Base-by-base conservation (phyloP, 257 asterid species). In the Sherardia arvensis region DNA sequence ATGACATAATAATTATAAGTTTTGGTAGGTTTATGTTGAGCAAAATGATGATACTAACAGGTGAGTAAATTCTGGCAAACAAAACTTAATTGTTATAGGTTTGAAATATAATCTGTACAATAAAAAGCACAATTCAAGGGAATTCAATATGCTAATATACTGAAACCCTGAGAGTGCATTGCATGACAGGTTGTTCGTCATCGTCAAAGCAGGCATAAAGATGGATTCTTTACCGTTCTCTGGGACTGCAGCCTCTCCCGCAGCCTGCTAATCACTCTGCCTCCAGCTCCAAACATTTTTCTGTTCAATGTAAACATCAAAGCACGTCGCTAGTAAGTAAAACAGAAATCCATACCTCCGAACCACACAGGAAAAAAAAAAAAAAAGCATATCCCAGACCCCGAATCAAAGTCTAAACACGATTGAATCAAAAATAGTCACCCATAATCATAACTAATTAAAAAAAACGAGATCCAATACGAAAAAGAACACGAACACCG, bases 241-340 rank as follows among this genome's bases (percentile, higher is more conserved):
- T 59, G 74, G 5, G 78, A 64, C 29, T 69, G 74, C 34, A 64
- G 62, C 70, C 67, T 69, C 53, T 66, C 71, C 68, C 70, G 57
- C 33, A 73, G 54, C 65, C 33, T 53, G 56, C 32, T 62, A 60
- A 69, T 8, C 15, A 69, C 69, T 69, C 74, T 61, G 54, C 71
- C 69, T 68, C 74, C 71, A 60, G 67, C 66, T 74, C 78, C 78
- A 54, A 74, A 64, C 78, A 74, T 69, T 56, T 65, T 15, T 14
- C 74, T 64, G 71, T 60, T 62, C 3, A 64, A n/a, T 2, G 17
- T 47, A 20, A 32, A 49, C 53, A 38, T 23, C 66, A 38, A 36
- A 36, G 14, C 11, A n/a, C n/a, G n/a, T n/a, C n/a, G n/a, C 12
- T 18, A 30, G 20, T 59, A 47, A 59, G 9, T 8, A 32, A 15